Conservation (phyloP, 805 yeast species). For the Sugiyamaella valdiviana region DNA sequence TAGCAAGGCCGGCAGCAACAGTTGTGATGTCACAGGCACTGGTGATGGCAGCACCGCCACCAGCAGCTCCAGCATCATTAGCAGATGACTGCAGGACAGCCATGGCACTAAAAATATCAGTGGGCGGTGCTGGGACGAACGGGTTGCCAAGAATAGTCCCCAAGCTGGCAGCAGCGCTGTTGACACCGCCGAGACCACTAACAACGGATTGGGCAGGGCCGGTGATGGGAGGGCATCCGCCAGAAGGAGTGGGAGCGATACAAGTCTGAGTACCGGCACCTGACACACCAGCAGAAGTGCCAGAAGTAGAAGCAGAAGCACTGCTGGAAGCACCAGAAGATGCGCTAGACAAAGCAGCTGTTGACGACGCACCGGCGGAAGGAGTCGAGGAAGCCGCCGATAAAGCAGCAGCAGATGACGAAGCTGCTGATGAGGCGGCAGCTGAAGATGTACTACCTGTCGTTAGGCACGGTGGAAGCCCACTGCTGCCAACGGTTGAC, state of each 20-base stretch:
- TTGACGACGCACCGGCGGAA: neutral
- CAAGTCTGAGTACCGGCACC: constrained; percentile 3
- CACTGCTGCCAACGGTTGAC: neutral
- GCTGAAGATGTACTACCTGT: neutral
- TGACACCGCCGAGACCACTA: neutral
- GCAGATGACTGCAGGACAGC: neutral
- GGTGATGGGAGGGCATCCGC: neutral
- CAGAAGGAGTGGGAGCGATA: constrained; percentile 10
- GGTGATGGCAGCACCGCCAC: neutral
- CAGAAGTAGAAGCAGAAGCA: constrained; percentile 1
- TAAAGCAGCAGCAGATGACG: neutral
- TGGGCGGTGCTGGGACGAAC: neutral
- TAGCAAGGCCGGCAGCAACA: neutral
- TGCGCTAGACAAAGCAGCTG: constrained; percentile 3
- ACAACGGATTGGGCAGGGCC: neutral
- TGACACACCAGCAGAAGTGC: neutral
- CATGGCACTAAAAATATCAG: neutral
- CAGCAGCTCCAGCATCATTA: neutral
- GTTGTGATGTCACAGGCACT: constrained; percentile 4
- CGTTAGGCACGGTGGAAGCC: neutral
- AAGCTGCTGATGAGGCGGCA: neutral
- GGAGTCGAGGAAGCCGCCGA: neutral
- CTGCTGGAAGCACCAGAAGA: neutral
- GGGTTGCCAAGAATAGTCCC: neutral
- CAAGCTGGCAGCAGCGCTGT: neutral